A percentile compares a stretch with the other conserved stretches of the same genome.
Evolutionary conservation across 2,329 filamentous ascomycete species (phyloP).

Genomic region (Epichloe baconii): DNA sequence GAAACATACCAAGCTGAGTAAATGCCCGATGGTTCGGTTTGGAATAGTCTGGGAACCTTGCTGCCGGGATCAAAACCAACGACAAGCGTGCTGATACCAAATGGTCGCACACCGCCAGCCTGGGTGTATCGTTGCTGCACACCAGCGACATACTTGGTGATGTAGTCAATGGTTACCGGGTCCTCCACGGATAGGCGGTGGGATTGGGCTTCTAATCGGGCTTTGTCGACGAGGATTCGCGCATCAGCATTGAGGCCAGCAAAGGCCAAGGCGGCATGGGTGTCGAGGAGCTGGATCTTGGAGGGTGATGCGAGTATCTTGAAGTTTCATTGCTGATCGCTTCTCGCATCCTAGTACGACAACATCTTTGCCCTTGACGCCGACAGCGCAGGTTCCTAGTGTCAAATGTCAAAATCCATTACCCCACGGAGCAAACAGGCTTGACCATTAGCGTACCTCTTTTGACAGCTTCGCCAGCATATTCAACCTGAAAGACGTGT

Average conservation of each 20-base stretch:
- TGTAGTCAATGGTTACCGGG: slow-evolving; percentile 96
- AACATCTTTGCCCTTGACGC: slow-evolving; percentile 87
- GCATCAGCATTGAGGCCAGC: slow-evolving; percentile 96
- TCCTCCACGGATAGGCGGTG: slow-evolving; percentile 96
- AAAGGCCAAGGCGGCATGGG: slow-evolving; percentile 92
- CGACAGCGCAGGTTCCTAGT: slow-evolving; percentile 88
- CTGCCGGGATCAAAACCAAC: slow-evolving; percentile 97
- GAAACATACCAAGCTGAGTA: slow-evolving; percentile 81
- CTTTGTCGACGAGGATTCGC: slow-evolving; percentile 95
- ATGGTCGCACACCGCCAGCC: slow-evolving; percentile 95
- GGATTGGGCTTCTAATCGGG: slow-evolving; percentile 90
- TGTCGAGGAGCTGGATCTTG: slow-evolving; percentile 93
- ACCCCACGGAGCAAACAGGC: slow-evolving; percentile 5
- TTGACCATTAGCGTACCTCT: slow-evolving; percentile 48
- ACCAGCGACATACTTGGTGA: slow-evolving; percentile 95
- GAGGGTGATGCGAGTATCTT: slow-evolving; percentile 99
- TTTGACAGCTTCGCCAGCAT: slow-evolving; percentile 97
- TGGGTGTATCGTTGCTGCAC: slow-evolving; percentile 99
- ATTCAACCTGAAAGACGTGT: slow-evolving; percentile 99
- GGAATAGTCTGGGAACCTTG: slow-evolving; percentile 79
- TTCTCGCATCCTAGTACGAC: slow-evolving; percentile 98
- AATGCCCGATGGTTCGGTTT: slow-evolving; percentile 98
- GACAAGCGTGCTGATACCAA: slow-evolving; percentile 94
- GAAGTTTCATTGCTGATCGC: slow-evolving; percentile 96
- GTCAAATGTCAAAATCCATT: slow-evolving; percentile 6